Evolutionary conservation across 2,329 filamentous ascomycete genomes (phyloP).

Genomic region (Ascochyta lentis): DNA sequence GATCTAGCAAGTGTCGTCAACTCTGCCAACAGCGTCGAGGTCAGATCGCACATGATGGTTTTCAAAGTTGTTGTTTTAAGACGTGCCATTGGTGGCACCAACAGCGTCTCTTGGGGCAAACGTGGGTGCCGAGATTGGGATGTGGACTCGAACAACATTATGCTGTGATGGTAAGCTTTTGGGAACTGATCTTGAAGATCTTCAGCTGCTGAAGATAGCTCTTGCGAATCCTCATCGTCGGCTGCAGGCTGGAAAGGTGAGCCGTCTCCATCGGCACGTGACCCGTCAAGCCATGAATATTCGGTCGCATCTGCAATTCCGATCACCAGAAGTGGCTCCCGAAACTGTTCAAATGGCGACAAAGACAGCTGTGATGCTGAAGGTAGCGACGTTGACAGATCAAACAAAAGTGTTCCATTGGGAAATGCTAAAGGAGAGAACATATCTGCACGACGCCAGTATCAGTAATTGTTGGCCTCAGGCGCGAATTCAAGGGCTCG

Average conservation of each 20-base stretch:
- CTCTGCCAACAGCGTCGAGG: constrained; percentile 54
- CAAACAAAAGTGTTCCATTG: constrained; percentile 84
- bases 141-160: constrained; percentile 80
- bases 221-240: constrained; percentile 41
- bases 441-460: constrained; percentile 69
- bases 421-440: constrained; percentile 92
- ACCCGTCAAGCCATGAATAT: constrained; percentile 53
- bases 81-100: constrained; percentile 71
- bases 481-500: constrained; percentile 41
- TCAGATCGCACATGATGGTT: constrained; percentile 55
- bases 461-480: constrained; percentile 41
- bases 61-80: constrained; percentile 74
- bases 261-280: constrained; percentile 37
- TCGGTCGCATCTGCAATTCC: constrained; percentile 84
- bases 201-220: constrained; percentile 68
- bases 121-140: constrained; percentile 46
- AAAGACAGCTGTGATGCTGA: constrained; percentile 80
- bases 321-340: constrained; percentile 82
- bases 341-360: constrained; percentile 88
- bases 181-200: constrained; percentile 75
- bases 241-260: constrained; percentile 19
- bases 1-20: constrained; percentile 57
- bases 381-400: constrained; percentile 80
- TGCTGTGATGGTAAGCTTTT: constrained; percentile 76
- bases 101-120: constrained; percentile 68